Base-by-base conservation (phyloP, 176 grass and related monocot genomes). In the Oryza longistaminata region DNA sequence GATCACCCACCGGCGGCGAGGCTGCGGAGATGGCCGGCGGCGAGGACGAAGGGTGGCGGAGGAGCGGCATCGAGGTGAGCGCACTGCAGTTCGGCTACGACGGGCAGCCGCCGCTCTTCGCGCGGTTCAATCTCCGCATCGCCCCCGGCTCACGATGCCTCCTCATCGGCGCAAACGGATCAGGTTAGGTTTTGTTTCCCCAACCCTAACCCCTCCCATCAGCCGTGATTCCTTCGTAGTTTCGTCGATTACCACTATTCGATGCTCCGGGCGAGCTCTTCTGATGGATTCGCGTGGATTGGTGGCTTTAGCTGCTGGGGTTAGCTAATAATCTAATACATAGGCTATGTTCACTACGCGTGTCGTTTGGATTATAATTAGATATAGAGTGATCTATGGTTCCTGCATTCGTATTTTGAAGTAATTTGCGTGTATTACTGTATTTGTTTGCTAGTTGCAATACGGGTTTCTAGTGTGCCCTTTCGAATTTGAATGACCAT, bases 101-200 rank as follows among this genome's bases (percentile, higher is more conserved):
- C 49, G 87, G 87, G 13, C 91, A 89, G 60, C 75, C 89, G 66
- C 96, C 90, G n/a, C 87, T 98, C 68, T 95, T 95, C 85, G 70
- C 77, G 73, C 81, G 85, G 17, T 98, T 96, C 81, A 76, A 92
- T 81, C 91, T 98, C 86, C 76, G 90, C n/a, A 43, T 98, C 77
- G 77, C 93, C 61, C 91, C 93, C 7, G 90, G 89, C 78, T 94
- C 93, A 2, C 91, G 91, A 35, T 96, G 96, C 90, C 96, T 98
- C 75, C 96, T 98, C 60, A 13, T 98, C 61, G 96, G 96, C 71
- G 91, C 93, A 29, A 98, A 98, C 21, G 93, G 96, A 87, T 95
- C 96, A 66, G 96, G 93, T 98, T 85, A 60, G 96, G 93, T 98
- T 83, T 74, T 21, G 50, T 53, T 15, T 15, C 17, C 73, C 39